These are phyloP conservation scores for Selenicereus undatus DNA, from an alignment of 148 eudicot genomes.

Conservation along the genomic window DNA sequence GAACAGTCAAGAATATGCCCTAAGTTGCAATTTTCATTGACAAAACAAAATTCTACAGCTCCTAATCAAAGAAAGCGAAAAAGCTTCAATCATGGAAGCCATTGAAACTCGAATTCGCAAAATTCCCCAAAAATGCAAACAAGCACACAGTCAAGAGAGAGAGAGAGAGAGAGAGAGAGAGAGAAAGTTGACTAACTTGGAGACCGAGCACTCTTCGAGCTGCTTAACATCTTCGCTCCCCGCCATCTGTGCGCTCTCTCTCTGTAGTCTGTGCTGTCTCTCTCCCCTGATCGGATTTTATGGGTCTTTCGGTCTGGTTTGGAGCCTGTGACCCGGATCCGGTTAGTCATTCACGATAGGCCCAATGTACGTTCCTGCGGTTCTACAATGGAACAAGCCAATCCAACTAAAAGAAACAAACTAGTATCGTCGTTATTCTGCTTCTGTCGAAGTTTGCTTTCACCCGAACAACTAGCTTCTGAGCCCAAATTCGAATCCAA, in stretches of 20 bases:
- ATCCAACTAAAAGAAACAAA: too few relatives aligned
- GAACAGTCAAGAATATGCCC: background rate
- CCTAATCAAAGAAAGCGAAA: background rate
- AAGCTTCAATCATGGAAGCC: background rate
- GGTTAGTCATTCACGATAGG: too few relatives aligned
- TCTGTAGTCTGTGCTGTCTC: background rate
- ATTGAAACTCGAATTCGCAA: background rate
- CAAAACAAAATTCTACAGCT: background rate
- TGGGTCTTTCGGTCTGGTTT: background rate
- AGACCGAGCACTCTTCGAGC: constrained; percentile 79
- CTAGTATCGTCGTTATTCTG: too few relatives aligned
- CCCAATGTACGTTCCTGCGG: too few relatives aligned
- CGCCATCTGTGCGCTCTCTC: constrained; percentile 32
- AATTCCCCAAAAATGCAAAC: too few relatives aligned
- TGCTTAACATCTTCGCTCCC: constrained; percentile 53
- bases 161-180: background rate
- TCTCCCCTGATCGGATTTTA: background rate
- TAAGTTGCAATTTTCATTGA: background rate
- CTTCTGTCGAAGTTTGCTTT: too few relatives aligned
- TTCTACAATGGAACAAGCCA: too few relatives aligned
- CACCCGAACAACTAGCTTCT: too few relatives aligned
- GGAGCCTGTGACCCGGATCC: background rate
- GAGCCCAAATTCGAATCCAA: too few relatives aligned
- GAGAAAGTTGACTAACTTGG: constrained; percentile 50
- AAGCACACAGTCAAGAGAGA: background rate